Percentiles rank a stretch among this genome's conserved stretches.
These are phyloP conservation scores for Aphanomyces stellatus DNA, from an alignment of 352 stramenopile genomes.

Conservation along the genomic window DNA sequence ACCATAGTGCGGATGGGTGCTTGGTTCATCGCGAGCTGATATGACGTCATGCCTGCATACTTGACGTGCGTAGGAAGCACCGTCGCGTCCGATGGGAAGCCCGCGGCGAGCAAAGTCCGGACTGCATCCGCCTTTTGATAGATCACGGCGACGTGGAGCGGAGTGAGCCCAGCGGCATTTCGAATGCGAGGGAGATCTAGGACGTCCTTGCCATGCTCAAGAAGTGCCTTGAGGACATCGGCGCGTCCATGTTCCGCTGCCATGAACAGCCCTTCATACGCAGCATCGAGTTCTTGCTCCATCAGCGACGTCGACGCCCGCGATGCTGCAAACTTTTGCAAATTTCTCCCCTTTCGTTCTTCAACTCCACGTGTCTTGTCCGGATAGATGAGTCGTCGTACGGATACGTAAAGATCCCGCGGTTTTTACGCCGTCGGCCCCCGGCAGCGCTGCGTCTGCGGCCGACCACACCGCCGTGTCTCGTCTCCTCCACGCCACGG, in stretches of 20 bases:
- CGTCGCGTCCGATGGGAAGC: constrained; percentile 56
- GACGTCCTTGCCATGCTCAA: constrained; percentile 45
- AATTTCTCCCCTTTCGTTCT: background rate
- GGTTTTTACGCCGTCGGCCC: background rate
- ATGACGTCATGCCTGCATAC: constrained; percentile 38
- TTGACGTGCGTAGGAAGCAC: constrained; percentile 19
- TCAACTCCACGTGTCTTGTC: background rate
- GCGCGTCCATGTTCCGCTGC: constrained; percentile 71
- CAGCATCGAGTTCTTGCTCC: constrained; percentile 39
- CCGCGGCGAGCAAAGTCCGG: constrained; percentile 62
- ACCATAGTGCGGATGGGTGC: constrained; percentile 44
- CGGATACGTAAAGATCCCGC: background rate
- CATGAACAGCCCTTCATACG: constrained; percentile 71
- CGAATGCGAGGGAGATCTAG: constrained; percentile 58
- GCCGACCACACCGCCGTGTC: no score
- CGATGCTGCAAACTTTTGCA: no score
- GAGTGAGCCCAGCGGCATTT: constrained; percentile 46
- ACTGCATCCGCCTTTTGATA: constrained; percentile 69
- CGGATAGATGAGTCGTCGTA: background rate
- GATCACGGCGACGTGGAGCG: constrained; percentile 65
- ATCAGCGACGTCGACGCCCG: background rate
- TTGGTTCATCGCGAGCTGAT: constrained; percentile 50
- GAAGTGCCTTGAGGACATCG: constrained; percentile 78
- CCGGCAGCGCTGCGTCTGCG: no score
- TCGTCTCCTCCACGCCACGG: no score